phyloP scores from a whole-genome alignment of 257 asterid species.

The Fraxinus cuspidata region DNA sequence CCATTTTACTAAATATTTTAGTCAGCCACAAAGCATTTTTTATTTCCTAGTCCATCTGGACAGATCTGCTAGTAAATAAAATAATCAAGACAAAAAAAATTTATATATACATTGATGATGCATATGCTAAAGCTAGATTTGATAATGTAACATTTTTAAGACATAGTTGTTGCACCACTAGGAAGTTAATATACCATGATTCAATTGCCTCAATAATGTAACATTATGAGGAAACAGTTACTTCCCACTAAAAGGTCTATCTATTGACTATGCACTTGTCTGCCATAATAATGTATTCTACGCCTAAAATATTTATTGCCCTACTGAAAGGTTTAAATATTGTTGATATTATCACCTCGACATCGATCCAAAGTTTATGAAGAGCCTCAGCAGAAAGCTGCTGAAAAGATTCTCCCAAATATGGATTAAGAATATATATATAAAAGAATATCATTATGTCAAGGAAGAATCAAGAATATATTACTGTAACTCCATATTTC shows the following conservation, averaged over 20 bases:
- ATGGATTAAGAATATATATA: neutral
- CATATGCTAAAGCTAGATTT: neutral
- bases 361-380: neutral
- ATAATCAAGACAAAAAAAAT: neutral
- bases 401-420: neutral
- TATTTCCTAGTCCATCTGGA: neutral
- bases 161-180: neutral
- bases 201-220: neutral
- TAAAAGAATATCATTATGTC: neutral
- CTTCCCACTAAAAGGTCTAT: neutral
- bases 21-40: neutral
- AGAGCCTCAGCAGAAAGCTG: neutral
- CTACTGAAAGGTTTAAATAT: neutral
- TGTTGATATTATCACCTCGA: neutral
- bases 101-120: neutral
- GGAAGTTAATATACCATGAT: neutral
- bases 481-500: neutral
- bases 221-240: neutral
- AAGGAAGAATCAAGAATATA: neutral
- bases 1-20: constrained; percentile 27
- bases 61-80: neutral
- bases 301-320: neutral
- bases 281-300: neutral
- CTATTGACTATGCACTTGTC: neutral
- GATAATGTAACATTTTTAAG: neutral